Evolutionary conservation across 352 stramenopile species (phyloP), one percentile per base, ranked within the genome.

Genomic region (Globisporangium carolinianum): DNA sequence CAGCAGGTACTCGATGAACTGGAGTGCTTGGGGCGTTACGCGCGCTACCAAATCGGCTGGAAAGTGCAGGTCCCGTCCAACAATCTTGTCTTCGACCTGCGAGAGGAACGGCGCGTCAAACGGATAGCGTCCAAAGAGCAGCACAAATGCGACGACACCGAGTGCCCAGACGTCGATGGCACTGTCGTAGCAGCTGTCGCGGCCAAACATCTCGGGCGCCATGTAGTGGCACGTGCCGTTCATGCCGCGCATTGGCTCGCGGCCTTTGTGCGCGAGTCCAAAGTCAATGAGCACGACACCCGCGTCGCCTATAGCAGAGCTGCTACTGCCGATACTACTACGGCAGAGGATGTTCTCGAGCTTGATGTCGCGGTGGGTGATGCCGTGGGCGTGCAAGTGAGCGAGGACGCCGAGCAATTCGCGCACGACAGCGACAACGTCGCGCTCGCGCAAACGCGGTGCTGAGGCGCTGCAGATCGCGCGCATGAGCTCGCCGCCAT

Each of bases 181-280:
- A 45, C 66, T 71, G 51, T 71, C 78, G 57, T 94, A 94, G 4
- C 45, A 41, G 5, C 66, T 72, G 17, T 81, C 58, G 38, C 73
- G 79, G 24, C 69, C 71, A 57, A 91, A 94, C 74, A 91, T 90
- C 63, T 94, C 84, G 1, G 84, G 84, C 6, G 84, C 84, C 81
- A 94, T 91, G 61, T 89, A 94, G 62, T 91, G 84, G 51, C 75
- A 75, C 56, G 84, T 91, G 53, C 84, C 84, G 62, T 89, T 90
- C 76, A 94, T 90, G 32, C 84, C 84, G 2, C 58, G 75, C 79
- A 91, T 89, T 51, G 1, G n/a, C 38, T 15, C 76, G 66, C 8
- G 45, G 17, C 69, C 70, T 41, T 72, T 64, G 58, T 94, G 76
- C 17, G 84, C 81, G 42, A 94, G 68, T 2, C 84, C 84, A 73